phyloP scores from a whole-genome alignment of 441 rosid species.

The Mallotus japonicus region DNA sequence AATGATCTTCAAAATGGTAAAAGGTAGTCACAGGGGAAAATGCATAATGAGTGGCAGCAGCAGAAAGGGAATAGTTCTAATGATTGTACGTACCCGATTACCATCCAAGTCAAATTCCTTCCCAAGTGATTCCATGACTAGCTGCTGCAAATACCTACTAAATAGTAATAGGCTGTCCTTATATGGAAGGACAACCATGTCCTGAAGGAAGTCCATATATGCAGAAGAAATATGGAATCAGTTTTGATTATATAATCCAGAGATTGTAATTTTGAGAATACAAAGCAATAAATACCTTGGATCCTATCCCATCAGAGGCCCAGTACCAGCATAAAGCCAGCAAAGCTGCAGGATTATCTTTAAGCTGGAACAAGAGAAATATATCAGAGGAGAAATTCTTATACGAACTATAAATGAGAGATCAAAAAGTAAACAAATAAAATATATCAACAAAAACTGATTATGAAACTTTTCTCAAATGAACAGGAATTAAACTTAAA shows the following conservation, averaged over 20 bases:
- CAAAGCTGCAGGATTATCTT: constrained; percentile 69
- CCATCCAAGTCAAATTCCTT: constrained; percentile 98
- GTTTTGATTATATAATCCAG: constrained; percentile 11
- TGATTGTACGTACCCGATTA: constrained; percentile 57
- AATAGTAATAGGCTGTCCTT: constrained; percentile 91
- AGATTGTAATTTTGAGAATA: constrained; percentile 4
- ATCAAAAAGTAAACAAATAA: neutral
- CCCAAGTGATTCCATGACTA: constrained; percentile 98
- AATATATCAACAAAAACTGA: neutral
- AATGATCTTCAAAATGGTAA: neutral
- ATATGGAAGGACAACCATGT: constrained; percentile 98
- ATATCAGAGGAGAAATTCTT: constrained; percentile 6
- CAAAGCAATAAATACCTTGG: constrained; percentile 59
- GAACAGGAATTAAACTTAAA: neutral
- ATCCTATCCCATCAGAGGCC: constrained; percentile 87
- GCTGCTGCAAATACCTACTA: constrained; percentile 93
- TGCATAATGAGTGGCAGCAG: neutral
- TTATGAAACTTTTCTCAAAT: neutral
- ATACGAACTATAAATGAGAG: neutral
- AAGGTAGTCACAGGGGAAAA: neutral
- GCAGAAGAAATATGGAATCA: constrained; percentile 11
- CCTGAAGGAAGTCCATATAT: constrained; percentile 46
- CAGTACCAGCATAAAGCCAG: constrained; percentile 95
- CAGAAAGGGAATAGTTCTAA: neutral
- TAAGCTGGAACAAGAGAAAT: constrained; percentile 46